These are phyloP conservation scores for Daedalea quercina DNA, from an alignment of 768 basidiomycete species.

Conservation along the genomic window DNA sequence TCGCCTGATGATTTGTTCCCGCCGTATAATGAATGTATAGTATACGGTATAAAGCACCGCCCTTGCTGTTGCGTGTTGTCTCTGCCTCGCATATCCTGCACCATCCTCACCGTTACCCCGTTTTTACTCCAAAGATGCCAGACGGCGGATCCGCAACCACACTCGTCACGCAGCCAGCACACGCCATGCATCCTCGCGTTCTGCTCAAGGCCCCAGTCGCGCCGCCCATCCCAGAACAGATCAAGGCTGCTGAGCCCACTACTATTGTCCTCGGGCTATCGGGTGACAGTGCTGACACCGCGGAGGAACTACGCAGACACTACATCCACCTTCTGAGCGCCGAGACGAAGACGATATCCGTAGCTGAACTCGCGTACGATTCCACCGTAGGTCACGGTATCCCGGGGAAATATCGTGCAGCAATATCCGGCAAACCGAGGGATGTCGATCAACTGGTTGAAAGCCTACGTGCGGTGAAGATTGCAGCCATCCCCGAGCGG, in stretches of 20 bases:
- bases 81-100: too few relatives aligned
- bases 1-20: too few relatives aligned
- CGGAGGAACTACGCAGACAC: constrained; percentile 39
- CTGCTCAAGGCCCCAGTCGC: constrained; percentile 44
- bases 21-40: too few relatives aligned
- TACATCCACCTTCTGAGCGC: constrained; percentile 43
- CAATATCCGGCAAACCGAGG: constrained; percentile 36
- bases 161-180: not conserved
- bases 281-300: constrained; percentile 43
- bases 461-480: constrained; percentile 34
- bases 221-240: not conserved
- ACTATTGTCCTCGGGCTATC: constrained; percentile 53
- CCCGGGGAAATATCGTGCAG: constrained; percentile 44
- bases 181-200: not conserved
- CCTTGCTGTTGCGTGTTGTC: too few relatives aligned
- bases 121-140: too few relatives aligned
- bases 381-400: constrained; percentile 62
- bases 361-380: constrained; percentile 52
- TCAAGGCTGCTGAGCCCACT: not conserved
- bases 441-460: constrained; percentile 43
- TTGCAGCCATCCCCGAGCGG: constrained; percentile 20
- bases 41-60: too few relatives aligned
- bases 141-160: too few relatives aligned
- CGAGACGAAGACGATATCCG: constrained; percentile 16
- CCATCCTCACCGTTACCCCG: too few relatives aligned